phyloP scores from a whole-genome alignment of 2,329 filamentous ascomycete genomes.

The Fusarium coicis region DNA sequence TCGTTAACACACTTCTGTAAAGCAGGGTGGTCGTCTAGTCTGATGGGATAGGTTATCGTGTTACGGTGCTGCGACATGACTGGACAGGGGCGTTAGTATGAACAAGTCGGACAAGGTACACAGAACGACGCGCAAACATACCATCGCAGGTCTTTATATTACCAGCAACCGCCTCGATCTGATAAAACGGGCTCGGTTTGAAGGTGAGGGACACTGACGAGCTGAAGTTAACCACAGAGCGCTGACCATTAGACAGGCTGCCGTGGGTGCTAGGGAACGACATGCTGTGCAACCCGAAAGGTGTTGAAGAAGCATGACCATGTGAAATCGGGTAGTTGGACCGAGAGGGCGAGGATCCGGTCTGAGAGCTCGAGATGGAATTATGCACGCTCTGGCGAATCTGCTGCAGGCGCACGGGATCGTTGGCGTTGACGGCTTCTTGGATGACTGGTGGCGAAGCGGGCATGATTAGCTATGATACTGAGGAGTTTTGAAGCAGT shows the following conservation, averaged over 20 bases:
- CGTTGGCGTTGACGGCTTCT: conserved; percentile 50
- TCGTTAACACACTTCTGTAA: conserved; percentile 69
- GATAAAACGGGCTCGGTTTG: conserved; percentile 89
- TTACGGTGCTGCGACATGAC: conserved; percentile 67
- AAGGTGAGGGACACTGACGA: conserved; percentile 47
- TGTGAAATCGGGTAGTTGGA: conserved; percentile 27
- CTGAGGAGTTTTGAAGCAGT: not conserved
- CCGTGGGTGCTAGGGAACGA: conserved; percentile 32
- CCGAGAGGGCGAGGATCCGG: conserved; percentile 32
- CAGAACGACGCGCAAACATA: conserved; percentile 54
- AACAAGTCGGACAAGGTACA: not conserved
- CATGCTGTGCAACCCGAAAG: conserved; percentile 33
- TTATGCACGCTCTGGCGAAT: conserved; percentile 56
- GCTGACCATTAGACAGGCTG: conserved; percentile 35
- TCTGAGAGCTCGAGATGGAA: conserved; percentile 45
- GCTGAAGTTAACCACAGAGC: conserved; percentile 22
- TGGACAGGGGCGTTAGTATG: conserved; percentile 40
- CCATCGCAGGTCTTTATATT: conserved; percentile 76
- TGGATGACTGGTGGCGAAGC: conserved; percentile 53
- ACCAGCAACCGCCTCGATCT: conserved; percentile 72
- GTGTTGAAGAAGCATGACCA: conserved; percentile 15
- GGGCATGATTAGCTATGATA: conserved; percentile 20
- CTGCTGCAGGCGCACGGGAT: conserved; percentile 56
- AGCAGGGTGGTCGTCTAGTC: conserved; percentile 61
- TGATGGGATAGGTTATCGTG: conserved; percentile 58